Evolutionary conservation across 441 rosid genomes (phyloP).

Genomic region (Croton laevigatus): DNA sequence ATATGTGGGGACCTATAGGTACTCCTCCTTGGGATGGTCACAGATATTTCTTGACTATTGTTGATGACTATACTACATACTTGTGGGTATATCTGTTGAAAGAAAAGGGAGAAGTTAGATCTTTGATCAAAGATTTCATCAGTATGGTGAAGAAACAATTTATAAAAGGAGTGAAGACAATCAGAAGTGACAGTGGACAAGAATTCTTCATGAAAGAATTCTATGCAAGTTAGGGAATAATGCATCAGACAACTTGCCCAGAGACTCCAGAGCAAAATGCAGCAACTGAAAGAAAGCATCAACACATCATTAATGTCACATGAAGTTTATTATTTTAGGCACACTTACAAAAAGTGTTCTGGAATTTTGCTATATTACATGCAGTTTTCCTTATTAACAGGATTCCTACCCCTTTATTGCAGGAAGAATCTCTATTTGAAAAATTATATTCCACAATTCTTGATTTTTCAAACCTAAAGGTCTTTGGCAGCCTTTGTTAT

Average conservation of each 20-base stretch:
- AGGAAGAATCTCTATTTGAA: neutral
- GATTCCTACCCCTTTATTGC: neutral
- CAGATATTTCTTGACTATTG: neutral
- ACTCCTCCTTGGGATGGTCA: neutral
- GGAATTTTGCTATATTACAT: neutral
- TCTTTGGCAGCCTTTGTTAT: neutral
- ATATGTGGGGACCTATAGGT: neutral
- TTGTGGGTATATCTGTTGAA: neutral
- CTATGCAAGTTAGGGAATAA: neutral
- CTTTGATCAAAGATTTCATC: neutral
- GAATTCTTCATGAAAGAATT: neutral
- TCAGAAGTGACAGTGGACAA: neutral
- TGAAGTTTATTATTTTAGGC: neutral
- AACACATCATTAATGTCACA: neutral
- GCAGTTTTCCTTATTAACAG: neutral
- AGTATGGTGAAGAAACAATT: neutral
- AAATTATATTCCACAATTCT: neutral
- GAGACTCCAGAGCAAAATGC: neutral
- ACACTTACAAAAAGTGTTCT: neutral
- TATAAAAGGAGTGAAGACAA: neutral
- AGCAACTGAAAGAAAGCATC: neutral
- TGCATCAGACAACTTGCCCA: neutral
- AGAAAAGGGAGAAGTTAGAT: neutral
- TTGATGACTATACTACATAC: neutral
- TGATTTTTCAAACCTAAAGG: neutral